A percentile compares a stretch with the other conserved stretches of the same genome.
These are phyloP conservation scores for Plasmodium falciparum DNA, from an alignment of 169 alveolate genomes.

Conservation along the genomic window DNA sequence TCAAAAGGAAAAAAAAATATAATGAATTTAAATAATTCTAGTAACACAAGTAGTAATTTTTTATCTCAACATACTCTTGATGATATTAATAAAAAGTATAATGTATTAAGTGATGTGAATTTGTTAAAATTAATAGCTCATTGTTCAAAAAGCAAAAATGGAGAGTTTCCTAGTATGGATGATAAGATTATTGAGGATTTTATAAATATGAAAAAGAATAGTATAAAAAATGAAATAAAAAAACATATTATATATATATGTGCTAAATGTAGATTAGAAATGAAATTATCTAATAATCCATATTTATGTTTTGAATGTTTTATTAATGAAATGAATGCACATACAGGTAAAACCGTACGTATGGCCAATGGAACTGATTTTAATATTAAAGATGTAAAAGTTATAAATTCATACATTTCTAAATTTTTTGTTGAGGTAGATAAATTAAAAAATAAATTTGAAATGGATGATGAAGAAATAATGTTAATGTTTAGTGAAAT, in stretches of 20 bases:
- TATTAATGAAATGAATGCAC: conserved; percentile 24
- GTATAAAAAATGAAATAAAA: neutral
- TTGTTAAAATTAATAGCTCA: conserved; percentile 25
- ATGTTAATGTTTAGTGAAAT: conserved; percentile 27
- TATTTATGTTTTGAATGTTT: conserved; percentile 56
- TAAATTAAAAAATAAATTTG: conserved; percentile 19
- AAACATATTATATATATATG: conserved; percentile 25
- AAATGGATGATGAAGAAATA: conserved; percentile 53
- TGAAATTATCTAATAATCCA: conserved; percentile 22
- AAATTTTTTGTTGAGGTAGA: conserved; percentile 35
- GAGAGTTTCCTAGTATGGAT: conserved; percentile 12
- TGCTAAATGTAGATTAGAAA: conserved; percentile 41
- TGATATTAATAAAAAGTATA: neutral
- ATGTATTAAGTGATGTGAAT: conserved; percentile 22
- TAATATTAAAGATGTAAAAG: conserved; percentile 12
- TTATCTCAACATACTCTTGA: neutral
- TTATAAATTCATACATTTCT: conserved; percentile 31
- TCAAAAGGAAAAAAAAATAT: neutral
- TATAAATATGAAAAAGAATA: conserved; percentile 21
- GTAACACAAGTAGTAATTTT: neutral
- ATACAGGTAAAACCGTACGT: neutral
- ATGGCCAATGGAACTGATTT: neutral
- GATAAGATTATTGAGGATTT: conserved; percentile 47
- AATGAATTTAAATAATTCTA: neutral
- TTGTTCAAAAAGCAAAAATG: conserved; percentile 19